These are phyloP conservation scores for Spathaspora arborariae DNA, from an alignment of 805 yeast genomes.

Conservation along the genomic window DNA sequence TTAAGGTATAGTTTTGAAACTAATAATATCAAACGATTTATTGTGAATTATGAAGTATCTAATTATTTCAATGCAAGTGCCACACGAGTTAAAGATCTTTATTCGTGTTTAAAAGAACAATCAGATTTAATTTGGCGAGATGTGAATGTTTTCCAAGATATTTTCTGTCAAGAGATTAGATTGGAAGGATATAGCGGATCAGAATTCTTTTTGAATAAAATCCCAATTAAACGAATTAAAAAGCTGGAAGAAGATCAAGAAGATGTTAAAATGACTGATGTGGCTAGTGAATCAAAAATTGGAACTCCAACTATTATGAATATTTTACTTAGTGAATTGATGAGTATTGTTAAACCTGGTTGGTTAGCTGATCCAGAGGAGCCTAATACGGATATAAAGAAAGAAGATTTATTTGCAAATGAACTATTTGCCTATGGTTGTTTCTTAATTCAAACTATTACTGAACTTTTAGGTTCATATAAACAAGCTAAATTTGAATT, in stretches of 20 bases:
- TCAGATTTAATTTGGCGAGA: slow-evolving; percentile 46
- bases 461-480: slow-evolving; percentile 75
- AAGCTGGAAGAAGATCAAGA: slow-evolving; percentile 11
- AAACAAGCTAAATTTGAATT: slow-evolving; percentile 80
- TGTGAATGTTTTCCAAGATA: slow-evolving; percentile 46
- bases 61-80: slow-evolving; percentile 33
- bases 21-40: slow-evolving; percentile 41
- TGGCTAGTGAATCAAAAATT: slow-evolving; percentile 7
- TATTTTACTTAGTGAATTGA: slow-evolving; percentile 59
- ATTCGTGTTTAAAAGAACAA: slow-evolving; percentile 46
- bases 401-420: slow-evolving; percentile 42
- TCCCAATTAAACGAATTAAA: slow-evolving; percentile 16
- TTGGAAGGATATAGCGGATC: slow-evolving; percentile 42
- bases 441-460: slow-evolving; percentile 62
- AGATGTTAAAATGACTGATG: slow-evolving; percentile 30
- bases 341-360: slow-evolving; percentile 41
- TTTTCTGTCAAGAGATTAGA: slow-evolving; percentile 38
- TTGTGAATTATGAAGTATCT: slow-evolving; percentile 50
- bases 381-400: slow-evolving; percentile 17
- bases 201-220: slow-evolving; percentile 16
- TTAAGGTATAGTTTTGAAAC: slow-evolving; percentile 72
- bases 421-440: slow-evolving; percentile 60
- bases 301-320: slow-evolving; percentile 58
- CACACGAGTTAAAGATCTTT: slow-evolving; percentile 40
- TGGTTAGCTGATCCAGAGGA: slow-evolving; percentile 29